Base-by-base conservation (phyloP, 139 green algal species). In the Desmodesmus armatus region DNA sequence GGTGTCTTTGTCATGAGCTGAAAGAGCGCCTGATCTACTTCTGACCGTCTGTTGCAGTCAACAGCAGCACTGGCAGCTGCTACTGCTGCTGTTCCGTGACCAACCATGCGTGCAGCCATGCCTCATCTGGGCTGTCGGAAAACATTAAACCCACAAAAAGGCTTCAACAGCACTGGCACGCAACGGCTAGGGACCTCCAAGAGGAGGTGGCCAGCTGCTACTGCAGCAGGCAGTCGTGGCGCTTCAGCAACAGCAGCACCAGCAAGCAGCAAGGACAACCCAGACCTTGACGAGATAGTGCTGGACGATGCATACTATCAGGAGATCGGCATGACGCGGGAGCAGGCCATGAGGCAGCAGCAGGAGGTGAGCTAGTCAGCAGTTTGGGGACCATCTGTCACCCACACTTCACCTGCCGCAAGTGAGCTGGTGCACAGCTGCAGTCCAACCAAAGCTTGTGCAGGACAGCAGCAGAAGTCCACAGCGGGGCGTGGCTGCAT, bases 291-390 rank as follows among this genome's bases (percentile, higher is more conserved):
- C 44, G 77, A 90, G 15, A 41, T 92, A 9, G 3, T 81, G 31
- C 85, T 92, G 25, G 85, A 92, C n/a, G 88, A 92, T 19, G 51
- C 58, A 0, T 89, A 90, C 35, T 92, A 90, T 53, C 7, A 75
- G 4, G 83, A 89, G n/a, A 67, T 92, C 35, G 88, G 88, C 62
- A 85, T 92, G 69, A 87, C 66, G 25, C 78, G 63, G 2, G 21
- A 65, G 9, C 33, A 85, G 9, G 80, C 67, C 44, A 33, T 55
- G 80, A 31, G 39, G 27, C 66, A 85, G 66, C 65, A 78, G 66
- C 55, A 33, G 0, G 66, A 79, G 0, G 29, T 69, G 66, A 37
- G 71, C 33, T 70, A 44, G 55, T 53, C 39, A 11, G 6, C n/a
- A n/a, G n/a, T n/a, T n/a, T n/a, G n/a, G n/a, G n/a, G n/a, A n/a